Percentiles rank a stretch among this genome's conserved stretches.
Evolutionary conservation across 1,284 basidiomycete species (phyloP).

Genomic region (Sporisorium exsertum): DNA sequence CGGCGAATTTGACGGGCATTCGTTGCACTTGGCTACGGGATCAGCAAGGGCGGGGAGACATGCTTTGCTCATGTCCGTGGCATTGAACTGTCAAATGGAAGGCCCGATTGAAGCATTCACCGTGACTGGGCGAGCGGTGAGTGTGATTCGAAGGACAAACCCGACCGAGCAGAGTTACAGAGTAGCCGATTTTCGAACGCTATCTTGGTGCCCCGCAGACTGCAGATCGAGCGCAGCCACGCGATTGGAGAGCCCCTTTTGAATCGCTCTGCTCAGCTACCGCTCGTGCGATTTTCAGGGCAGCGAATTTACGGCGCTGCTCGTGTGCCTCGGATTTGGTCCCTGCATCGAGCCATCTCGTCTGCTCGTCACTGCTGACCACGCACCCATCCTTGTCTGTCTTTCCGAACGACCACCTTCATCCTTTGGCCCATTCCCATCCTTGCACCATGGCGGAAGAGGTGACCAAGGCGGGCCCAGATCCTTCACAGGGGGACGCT

Average conservation of each 20-base stretch:
- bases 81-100: no score
- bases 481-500: background rate
- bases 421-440: no score
- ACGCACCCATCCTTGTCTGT: no score
- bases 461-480: slow-evolving; percentile 5
- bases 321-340: background rate
- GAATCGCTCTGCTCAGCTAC: background rate
- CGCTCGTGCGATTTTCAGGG: background rate
- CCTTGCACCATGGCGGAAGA: slow-evolving; percentile 16
- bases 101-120: no score
- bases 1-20: background rate
- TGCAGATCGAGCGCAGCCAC: background rate
- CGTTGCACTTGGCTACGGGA: background rate
- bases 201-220: background rate
- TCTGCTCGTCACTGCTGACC: background rate
- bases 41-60: no score
- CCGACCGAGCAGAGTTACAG: background rate
- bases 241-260: background rate
- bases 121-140: background rate
- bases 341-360: background rate
- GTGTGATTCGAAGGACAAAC: background rate
- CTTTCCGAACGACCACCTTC: no score
- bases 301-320: background rate
- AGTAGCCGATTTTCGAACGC: no score
- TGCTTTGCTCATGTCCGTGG: no score